Conservation (phyloP, 1,284 basidiomycete species). For the Microbotryum scabiosae region DNA sequence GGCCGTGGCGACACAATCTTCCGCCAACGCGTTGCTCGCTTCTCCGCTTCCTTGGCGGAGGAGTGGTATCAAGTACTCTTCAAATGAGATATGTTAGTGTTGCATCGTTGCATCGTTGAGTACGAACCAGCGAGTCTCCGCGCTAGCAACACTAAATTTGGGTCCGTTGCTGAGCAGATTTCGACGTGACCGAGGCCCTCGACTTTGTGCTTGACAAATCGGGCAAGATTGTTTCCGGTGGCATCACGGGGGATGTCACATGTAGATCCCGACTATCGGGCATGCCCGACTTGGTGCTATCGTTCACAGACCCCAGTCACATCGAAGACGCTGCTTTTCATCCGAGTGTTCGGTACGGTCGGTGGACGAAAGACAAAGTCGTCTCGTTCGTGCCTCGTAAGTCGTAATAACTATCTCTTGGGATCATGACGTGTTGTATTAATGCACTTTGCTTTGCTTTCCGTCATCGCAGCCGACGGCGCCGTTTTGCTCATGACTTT, state of each 20-base stretch:
- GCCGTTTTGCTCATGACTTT: conserved; percentile 19
- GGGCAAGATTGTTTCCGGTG: conserved; percentile 10
- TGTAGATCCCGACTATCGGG: conserved; percentile 24
- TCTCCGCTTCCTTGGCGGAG: conserved; percentile 29
- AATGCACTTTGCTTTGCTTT: background rate
- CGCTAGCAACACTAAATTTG: background rate
- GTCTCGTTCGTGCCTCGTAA: conserved; percentile 28
- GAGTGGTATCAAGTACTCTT: conserved; percentile 25
- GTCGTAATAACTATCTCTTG: background rate
- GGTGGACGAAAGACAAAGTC: conserved; percentile 27
- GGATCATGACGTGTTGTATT: background rate
- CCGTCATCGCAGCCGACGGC: conserved; percentile 19
- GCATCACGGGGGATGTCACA: conserved; percentile 14
- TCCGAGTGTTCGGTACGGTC: conserved; percentile 18
- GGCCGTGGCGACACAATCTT: conserved; percentile 5
- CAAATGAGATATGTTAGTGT: conserved; percentile 33
- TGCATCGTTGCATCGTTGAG: too few relatives aligned
- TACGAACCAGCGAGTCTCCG: background rate
- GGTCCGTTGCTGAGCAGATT: conserved; percentile 7
- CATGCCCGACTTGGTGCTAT: conserved; percentile 27
- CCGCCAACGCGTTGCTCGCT: conserved; percentile 21
- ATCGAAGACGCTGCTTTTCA: conserved; percentile 28
- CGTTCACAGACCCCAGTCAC: conserved; percentile 17
- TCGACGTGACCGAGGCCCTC: conserved; percentile 23
- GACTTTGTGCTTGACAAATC: conserved; percentile 9